Percentiles rank a stretch among this genome's conserved stretches.
Conservation (phyloP, 306 rosid species). For the Quercus variabilis region DNA sequence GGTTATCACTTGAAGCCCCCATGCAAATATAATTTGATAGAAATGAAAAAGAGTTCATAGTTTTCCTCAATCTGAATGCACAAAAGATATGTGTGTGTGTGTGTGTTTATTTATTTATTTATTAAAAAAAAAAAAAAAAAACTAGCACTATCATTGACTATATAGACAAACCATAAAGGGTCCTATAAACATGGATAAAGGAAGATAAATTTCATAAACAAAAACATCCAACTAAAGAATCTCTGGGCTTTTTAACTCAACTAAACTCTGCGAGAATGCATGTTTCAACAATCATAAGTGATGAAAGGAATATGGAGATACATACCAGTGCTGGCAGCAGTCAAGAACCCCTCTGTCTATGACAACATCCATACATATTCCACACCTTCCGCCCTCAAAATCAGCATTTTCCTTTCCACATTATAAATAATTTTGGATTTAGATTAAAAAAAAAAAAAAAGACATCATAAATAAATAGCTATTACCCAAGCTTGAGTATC, state of each 20-base stretch:
- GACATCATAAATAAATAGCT: slow-evolving; percentile 11
- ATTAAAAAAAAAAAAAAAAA: background rate
- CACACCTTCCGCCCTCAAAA: slow-evolving; percentile 74
- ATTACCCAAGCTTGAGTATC: background rate
- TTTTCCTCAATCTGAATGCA: background rate
- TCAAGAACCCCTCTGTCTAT: slow-evolving; percentile 92
- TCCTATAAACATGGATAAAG: background rate
- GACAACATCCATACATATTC: slow-evolving; percentile 90
- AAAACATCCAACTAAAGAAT: slow-evolving; percentile 3
- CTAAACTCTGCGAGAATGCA: background rate
- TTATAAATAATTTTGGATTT: background rate
- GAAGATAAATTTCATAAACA: background rate
- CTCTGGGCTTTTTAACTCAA: background rate
- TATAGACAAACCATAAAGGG: background rate
- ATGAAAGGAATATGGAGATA: background rate
- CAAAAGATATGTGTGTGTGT: background rate
- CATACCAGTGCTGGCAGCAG: slow-evolving; percentile 97
- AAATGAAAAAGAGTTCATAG: background rate
- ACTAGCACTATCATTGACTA: background rate
- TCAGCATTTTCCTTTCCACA: slow-evolving; percentile 55
- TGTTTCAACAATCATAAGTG: background rate
- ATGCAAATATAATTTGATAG: background rate
- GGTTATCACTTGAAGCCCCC: background rate
- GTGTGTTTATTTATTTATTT: no score
- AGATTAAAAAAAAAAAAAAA: background rate